These are phyloP conservation scores for Sarocladium strictum DNA, from an alignment of 2,329 filamentous ascomycete species.

Conservation along the genomic window DNA sequence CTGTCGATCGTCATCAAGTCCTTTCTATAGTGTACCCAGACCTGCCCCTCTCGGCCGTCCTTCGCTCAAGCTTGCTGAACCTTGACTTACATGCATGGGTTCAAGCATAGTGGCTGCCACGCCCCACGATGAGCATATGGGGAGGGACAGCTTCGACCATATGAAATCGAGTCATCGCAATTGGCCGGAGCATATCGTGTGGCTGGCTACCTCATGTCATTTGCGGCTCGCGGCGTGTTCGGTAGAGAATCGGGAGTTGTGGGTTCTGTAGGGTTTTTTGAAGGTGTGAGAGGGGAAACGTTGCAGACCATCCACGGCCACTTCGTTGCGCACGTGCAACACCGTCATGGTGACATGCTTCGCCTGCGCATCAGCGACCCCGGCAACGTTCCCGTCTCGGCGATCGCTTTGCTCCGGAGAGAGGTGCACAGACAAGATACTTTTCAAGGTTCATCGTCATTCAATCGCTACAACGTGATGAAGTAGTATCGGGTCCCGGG, in stretches of 20 bases:
- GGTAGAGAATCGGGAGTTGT: not conserved
- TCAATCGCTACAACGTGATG: constrained; percentile 7
- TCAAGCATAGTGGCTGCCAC: not conserved
- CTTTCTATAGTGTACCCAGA: not conserved
- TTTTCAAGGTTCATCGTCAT: no score
- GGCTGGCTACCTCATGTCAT: not conserved
- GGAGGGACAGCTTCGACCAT: not conserved
- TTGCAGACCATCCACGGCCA: not conserved
- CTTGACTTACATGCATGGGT: not conserved
- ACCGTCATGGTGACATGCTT: not conserved
- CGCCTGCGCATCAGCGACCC: no score
- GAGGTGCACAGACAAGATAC: not conserved
- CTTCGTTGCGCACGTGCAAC: not conserved
- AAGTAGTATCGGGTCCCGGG: constrained; percentile 5
- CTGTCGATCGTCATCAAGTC: constrained; percentile 4
- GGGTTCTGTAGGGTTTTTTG: not conserved
- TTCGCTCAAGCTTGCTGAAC: not conserved
- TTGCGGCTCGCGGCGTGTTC: not conserved
- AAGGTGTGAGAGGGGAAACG: not conserved
- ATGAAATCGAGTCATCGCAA: not conserved
- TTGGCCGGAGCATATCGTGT: not conserved
- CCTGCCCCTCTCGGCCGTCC: not conserved
- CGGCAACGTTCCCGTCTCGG: not conserved
- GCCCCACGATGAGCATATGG: not conserved
- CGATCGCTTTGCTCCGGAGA: not conserved